Base-by-base conservation (phyloP, 345 rosid species). In the Toxicodendron radicans region DNA sequence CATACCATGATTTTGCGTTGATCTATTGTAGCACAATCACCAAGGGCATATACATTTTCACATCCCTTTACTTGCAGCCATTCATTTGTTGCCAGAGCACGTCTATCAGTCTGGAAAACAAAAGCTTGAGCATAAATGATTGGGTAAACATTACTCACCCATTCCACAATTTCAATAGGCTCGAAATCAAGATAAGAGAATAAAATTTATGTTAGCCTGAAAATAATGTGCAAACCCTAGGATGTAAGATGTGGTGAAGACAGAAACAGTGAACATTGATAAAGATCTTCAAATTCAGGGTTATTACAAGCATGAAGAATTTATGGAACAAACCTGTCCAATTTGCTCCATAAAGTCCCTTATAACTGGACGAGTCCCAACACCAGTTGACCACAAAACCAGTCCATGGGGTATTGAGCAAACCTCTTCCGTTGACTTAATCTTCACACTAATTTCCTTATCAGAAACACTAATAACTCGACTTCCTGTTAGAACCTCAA, bases 351-450 rank as follows among this genome's bases (percentile, higher is more conserved):
- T 96, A 76, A 93, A 84, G 86, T 96, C 89, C 68, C 64, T 83
- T 66, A 93, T 85, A 21, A 89, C 80, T 21, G 98, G 98, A 35
- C 92, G 97, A 74, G 97, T 86, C 72, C 87, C 88, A 71, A 93
- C 77, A 35, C 99, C 98, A 60, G 99, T 87, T 53, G 99, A 96
- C 99, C 98, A 93, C 66, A 96, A 75, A 77, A 96, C 85, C 85
- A 96, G 76, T 46, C 99, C 99, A 82, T 92, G 92, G 30, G 97
- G 94, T 70, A 93, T 12, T 33, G 89, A 79, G 49, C 79, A 71
- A 23, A 83, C 73, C 63, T 92, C 90, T 67, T 91, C 97, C 2
- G 73, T 83, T 27, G 97, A 78, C 82, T 91, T 91, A 53, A 84
- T 30, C 68, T 93, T 91, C 91, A 87, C 80, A 45, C 89, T 75